A percentile compares a stretch with the other conserved stretches of the same genome.
These are phyloP conservation scores for Mycena amicta DNA, from an alignment of 768 basidiomycete species.

Conservation along the genomic window DNA sequence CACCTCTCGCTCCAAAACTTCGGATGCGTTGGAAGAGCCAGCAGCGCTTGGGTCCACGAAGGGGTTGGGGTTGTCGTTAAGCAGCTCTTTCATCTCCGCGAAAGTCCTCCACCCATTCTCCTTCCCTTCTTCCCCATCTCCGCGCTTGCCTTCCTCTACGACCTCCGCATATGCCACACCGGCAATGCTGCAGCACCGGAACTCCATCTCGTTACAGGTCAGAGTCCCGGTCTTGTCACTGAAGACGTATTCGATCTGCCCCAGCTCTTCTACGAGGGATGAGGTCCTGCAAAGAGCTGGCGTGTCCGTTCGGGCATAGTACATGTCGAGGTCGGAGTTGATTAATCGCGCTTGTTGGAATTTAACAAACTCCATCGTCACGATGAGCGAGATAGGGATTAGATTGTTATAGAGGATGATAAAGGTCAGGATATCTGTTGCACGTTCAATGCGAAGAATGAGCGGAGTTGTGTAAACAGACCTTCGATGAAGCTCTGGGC, in stretches of 20 bases:
- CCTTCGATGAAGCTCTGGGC: constrained; percentile 76
- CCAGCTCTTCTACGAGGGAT: constrained; percentile 95
- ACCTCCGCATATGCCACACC: constrained; percentile 88
- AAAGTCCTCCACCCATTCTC: constrained; percentile 78
- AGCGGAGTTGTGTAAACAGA: constrained; percentile 28
- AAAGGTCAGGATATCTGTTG: constrained; percentile 92
- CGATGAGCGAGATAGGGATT: constrained; percentile 98
- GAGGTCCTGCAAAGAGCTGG: constrained; percentile 98
- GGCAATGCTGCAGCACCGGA: constrained; percentile 84
- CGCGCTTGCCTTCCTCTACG: constrained; percentile 84
- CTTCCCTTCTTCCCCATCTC: constrained; percentile 59
- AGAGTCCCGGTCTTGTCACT: constrained; percentile 95
- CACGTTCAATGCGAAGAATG: constrained; percentile 3
- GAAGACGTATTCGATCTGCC: constrained; percentile 96
- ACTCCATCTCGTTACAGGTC: constrained; percentile 98
- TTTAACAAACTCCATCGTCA: constrained; percentile 99
- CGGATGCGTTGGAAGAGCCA: constrained; percentile 31
- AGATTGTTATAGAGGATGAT: constrained; percentile 99
- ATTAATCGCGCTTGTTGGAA: constrained; percentile 97
- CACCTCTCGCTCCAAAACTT: constrained; percentile 51
- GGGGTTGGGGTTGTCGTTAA: constrained; percentile 58
- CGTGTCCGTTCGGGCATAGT: constrained; percentile 92
- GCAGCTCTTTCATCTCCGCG: constrained; percentile 61
- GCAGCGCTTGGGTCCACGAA: constrained; percentile 53
- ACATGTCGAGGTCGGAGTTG: constrained; percentile 99